Conservation (phyloP, 2,329 filamentous ascomycete genomes). For the Diaporthe australafricana region DNA sequence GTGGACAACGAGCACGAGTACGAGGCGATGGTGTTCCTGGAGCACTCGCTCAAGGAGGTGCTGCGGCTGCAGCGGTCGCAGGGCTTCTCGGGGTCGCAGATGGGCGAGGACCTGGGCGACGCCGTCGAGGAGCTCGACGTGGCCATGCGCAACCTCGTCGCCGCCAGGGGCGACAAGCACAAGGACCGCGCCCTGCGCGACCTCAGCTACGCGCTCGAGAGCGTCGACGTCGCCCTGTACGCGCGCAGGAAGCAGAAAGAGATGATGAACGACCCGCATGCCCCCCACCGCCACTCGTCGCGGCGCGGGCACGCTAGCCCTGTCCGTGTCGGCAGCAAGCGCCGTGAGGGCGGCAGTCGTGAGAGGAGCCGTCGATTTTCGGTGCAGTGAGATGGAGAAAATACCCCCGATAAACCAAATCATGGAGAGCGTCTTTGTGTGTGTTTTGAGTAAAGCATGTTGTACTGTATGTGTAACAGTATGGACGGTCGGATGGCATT, state of each 20-base stretch:
- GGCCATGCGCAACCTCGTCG: slow-evolving; percentile 23
- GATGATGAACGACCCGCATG: background rate
- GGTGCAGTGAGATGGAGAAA: slow-evolving; percentile 14
- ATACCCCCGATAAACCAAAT: slow-evolving; percentile 6
- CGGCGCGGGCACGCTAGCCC: background rate
- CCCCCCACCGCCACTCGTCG: background rate
- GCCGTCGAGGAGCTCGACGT: slow-evolving; percentile 32
- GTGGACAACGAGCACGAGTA: slow-evolving; percentile 27
- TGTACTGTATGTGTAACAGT: slow-evolving; percentile 23
- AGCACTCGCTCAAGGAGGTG: slow-evolving; percentile 30
- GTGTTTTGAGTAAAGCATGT: background rate
- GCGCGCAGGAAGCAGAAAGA: slow-evolving; percentile 11
- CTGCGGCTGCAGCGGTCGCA: slow-evolving; percentile 26
- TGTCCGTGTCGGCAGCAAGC: background rate
- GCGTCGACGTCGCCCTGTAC: slow-evolving; percentile 25
- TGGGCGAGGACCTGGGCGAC: slow-evolving; percentile 31
- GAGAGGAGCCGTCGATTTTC: slow-evolving; percentile 26
- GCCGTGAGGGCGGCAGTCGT: background rate
- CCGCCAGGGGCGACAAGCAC: slow-evolving; percentile 27
- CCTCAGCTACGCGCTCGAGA: slow-evolving; percentile 29
- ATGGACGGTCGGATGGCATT: background rate
- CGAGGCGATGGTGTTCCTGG: slow-evolving; percentile 29
- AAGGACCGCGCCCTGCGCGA: slow-evolving; percentile 25
- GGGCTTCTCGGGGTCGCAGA: slow-evolving; percentile 17
- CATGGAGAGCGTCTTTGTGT: background rate